phyloP scores from a whole-genome alignment of 352 stramenopile species.

The Pythium grandisporangium region DNA sequence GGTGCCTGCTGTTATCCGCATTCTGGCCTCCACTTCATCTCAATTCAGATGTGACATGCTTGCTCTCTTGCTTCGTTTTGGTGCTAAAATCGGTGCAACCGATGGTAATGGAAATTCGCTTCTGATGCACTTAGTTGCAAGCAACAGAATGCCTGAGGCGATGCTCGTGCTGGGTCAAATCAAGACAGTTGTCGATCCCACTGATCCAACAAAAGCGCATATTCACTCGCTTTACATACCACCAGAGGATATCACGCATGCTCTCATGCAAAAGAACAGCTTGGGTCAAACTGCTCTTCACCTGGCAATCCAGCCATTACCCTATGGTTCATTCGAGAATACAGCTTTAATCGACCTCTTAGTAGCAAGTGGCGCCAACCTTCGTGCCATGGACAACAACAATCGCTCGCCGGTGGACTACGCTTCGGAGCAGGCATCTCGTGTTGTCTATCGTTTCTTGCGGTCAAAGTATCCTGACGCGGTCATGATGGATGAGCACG shows the following conservation, averaged over 20 bases:
- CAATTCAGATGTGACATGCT: slow-evolving; percentile 22
- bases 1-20: slow-evolving; percentile 25
- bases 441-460: slow-evolving; percentile 29
- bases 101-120: slow-evolving; percentile 34
- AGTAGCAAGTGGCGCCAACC: slow-evolving; percentile 17
- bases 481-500: slow-evolving; percentile 7
- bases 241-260: slow-evolving; percentile 11
- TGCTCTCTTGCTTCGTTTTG: slow-evolving; percentile 31
- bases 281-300: slow-evolving; percentile 30
- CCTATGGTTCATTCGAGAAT: slow-evolving; percentile 51
- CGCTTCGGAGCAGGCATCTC: slow-evolving; percentile 24
- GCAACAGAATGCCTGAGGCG: slow-evolving; percentile 27
- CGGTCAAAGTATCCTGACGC: slow-evolving; percentile 13
- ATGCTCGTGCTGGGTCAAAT: slow-evolving; percentile 22
- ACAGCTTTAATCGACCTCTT: slow-evolving; percentile 23
- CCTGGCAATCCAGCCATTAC: slow-evolving; percentile 32
- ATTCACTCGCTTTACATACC: neutral
- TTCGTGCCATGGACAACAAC: slow-evolving; percentile 15
- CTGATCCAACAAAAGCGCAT: slow-evolving; percentile 11
- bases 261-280: slow-evolving; percentile 20
- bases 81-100: slow-evolving; percentile 23
- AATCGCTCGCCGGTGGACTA: slow-evolving; percentile 34
- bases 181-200: slow-evolving; percentile 16
- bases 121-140: slow-evolving; percentile 34
- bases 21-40: slow-evolving; percentile 14